These are phyloP conservation scores for Cucumis sativus DNA, from an alignment of 306 rosid genomes.

Conservation along the genomic window Cucumber_9930_V3 NC_026660.2:21630501-21631000, in stretches of 20 bases:
- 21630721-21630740: neutral
- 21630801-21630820: neutral
- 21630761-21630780: neutral
- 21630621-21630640: neutral
- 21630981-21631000: neutral
- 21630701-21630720: no score
- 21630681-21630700: neutral
- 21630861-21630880: neutral
- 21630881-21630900: neutral
- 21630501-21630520: neutral
- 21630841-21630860: neutral
- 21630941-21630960: neutral
- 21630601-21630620: no score
- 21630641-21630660: neutral
- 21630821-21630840: neutral
- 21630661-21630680: neutral
- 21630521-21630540: neutral
- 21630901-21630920: neutral
- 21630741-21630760: neutral
- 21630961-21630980: neutral
- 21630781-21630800: neutral
- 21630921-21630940: neutral
- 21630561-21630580: neutral
- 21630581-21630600: neutral
- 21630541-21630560: neutral